phyloP scores from a whole-genome alignment of 768 basidiomycete genomes.

The Ephemerocybe angulata region DNA sequence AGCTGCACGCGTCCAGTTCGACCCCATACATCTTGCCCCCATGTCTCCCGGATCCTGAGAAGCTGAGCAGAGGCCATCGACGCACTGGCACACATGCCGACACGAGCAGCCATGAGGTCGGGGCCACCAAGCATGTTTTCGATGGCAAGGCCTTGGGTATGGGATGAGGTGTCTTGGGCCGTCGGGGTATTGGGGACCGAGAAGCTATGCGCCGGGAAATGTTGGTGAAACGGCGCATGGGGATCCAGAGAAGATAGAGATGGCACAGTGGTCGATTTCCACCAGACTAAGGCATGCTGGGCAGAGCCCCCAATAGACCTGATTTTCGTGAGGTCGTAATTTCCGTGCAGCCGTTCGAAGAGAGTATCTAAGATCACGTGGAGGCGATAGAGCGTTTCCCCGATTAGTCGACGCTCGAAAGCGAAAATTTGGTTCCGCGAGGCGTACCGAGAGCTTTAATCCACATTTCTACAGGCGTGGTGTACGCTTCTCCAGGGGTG shows the following conservation, averaged over 20 bases:
- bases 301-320: conserved; percentile 76
- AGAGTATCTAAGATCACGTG: conserved; percentile 58
- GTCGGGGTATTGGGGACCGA: conserved; percentile 72
- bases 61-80: conserved; percentile 75
- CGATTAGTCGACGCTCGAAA: conserved; percentile 28
- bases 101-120: conserved; percentile 70
- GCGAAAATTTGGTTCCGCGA: conserved; percentile 62
- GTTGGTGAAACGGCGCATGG: conserved; percentile 61
- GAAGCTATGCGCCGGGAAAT: conserved; percentile 64
- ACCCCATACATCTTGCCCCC: conserved; percentile 74
- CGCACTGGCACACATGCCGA: conserved; percentile 68
- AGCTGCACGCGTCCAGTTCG: conserved; percentile 74
- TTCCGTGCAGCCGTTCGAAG: conserved; percentile 68
- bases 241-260: conserved; percentile 72
- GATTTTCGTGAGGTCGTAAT: conserved; percentile 66
- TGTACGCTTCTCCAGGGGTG: conserved; percentile 81
- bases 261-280: conserved; percentile 75
- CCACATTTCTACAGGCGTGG: conserved; percentile 90
- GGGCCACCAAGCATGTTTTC: conserved; percentile 76
- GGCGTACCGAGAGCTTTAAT: conserved; percentile 76
- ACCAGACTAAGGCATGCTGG: conserved; percentile 78
- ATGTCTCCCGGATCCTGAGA: conserved; percentile 72
- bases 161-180: conserved; percentile 77
- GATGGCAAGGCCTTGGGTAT: conserved; percentile 71
- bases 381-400: conserved; percentile 26